These are phyloP conservation scores for Penicilliopsis zonata DNA, from an alignment of 495 filamentous ascomycete genomes.

Conservation along the genomic window DNA sequence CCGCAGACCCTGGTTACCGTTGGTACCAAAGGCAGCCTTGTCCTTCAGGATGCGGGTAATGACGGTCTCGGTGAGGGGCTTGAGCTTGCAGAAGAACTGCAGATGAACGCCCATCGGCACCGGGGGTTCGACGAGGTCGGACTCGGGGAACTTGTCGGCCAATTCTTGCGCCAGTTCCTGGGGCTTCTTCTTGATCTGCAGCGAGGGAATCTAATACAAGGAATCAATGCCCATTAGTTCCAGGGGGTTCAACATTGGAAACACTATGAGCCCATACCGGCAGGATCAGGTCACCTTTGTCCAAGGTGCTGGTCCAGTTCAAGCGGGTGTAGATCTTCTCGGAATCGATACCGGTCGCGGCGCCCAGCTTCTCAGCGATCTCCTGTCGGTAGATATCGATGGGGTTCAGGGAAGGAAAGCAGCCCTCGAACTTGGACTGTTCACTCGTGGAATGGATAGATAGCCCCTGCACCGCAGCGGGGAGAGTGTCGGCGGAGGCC, in stretches of 20 bases:
- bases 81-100: conserved; percentile 67
- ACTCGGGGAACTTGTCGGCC: conserved; percentile 66
- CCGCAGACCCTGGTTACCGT: conserved; percentile 51
- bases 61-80: conserved; percentile 45
- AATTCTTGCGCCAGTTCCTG: conserved; percentile 59
- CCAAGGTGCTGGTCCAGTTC: conserved; percentile 69
- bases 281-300: conserved; percentile 81
- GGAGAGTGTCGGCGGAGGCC: conserved; percentile 20
- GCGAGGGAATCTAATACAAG: conserved; percentile 49
- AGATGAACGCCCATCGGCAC: conserved; percentile 52
- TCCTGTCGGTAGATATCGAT: conserved; percentile 82
- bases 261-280: conserved; percentile 41
- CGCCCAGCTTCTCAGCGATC: conserved; percentile 59
- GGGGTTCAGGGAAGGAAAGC: conserved; percentile 63
- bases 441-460: conserved; percentile 27
- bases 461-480: conserved; percentile 25
- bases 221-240: conserved; percentile 1
- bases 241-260: too few species aligned
- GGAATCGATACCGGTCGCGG: conserved; percentile 59
- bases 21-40: conserved; percentile 52
- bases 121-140: conserved; percentile 62
- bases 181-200: conserved; percentile 76
- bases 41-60: conserved; percentile 50
- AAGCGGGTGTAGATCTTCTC: conserved; percentile 67
- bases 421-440: conserved; percentile 28